A percentile compares a stretch with the other conserved stretches of the same genome.
Conservation (phyloP, 2,329 filamentous ascomycete genomes). For the Ophiostoma quercus region DNA sequence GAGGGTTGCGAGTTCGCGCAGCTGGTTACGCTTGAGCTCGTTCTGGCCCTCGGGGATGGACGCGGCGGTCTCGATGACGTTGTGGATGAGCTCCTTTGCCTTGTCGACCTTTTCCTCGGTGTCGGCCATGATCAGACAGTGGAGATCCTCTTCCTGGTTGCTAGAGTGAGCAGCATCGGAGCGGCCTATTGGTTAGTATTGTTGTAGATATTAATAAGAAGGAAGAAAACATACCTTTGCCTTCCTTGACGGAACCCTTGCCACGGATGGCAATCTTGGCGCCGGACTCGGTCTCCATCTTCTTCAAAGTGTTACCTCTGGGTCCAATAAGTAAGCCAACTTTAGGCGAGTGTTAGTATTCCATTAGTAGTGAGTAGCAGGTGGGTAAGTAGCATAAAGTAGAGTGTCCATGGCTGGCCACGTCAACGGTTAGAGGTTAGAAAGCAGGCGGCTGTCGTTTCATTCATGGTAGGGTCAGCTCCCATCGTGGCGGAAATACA, state of each 20-base stretch:
- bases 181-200: constrained; percentile 47
- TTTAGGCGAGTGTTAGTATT: constrained; percentile 95
- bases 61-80: constrained; percentile 96
- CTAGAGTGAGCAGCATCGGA: constrained; percentile 98
- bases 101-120: constrained; percentile 99
- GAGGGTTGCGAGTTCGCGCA: constrained; percentile 92
- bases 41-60: constrained; percentile 99
- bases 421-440: constrained; percentile 25
- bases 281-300: constrained; percentile 95
- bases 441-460: constrained; percentile 13
- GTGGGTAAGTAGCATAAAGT: background rate
- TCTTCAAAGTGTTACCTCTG: constrained; percentile 99
- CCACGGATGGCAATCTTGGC: constrained; percentile 99
- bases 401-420: constrained; percentile 22
- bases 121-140: constrained; percentile 99
- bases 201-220: background rate
- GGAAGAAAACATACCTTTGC: constrained; percentile 56
- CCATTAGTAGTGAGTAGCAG: constrained; percentile 29
- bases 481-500: constrained; percentile 29
- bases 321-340: constrained; percentile 99
- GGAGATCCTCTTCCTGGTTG: constrained; percentile 99
- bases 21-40: constrained; percentile 96
- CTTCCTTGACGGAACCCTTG: constrained; percentile 99
- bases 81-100: constrained; percentile 96
- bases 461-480: constrained; percentile 29